Conservation (phyloP, 768 basidiomycete species). For the Boletus pseudo-olivaceus region DNA sequence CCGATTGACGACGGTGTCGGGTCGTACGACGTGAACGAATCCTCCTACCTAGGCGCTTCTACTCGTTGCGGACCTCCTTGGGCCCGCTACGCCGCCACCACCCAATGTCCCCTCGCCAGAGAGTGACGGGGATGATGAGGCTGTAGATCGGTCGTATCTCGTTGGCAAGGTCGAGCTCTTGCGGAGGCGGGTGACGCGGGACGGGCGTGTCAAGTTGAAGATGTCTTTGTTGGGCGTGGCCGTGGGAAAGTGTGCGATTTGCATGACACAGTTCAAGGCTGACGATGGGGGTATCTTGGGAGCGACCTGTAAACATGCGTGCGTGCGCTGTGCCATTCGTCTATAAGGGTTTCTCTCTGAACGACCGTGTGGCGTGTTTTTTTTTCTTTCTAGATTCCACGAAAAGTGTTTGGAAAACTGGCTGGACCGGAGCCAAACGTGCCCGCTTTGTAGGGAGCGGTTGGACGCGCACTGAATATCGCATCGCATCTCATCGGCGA, state of each 20-base stretch:
- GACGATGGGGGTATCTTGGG: constrained; percentile 55
- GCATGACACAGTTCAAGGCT: constrained; percentile 64
- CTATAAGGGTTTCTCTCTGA: background rate
- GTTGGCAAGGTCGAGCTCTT: constrained; percentile 51
- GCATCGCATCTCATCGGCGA: background rate
- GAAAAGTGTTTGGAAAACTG: constrained; percentile 60
- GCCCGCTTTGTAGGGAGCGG: constrained; percentile 60
- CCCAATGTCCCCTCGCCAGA: constrained; percentile 1
- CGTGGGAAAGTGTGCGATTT: constrained; percentile 73
- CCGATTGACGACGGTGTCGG: constrained; percentile 20
- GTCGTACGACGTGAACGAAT: constrained; percentile 20
- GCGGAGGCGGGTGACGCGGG: constrained; percentile 54
- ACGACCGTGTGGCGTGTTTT: background rate
- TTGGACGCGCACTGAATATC: constrained; percentile 30
- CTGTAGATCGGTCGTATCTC: constrained; percentile 21
- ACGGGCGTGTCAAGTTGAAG: constrained; percentile 72
- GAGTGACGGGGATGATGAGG: constrained; percentile 1
- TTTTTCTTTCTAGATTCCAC: constrained; percentile 53
- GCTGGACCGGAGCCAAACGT: constrained; percentile 57
- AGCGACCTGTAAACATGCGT: constrained; percentile 58
- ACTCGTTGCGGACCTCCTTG: constrained; percentile 59
- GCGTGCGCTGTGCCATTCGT: constrained; percentile 12
- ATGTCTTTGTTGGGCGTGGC: constrained; percentile 55
- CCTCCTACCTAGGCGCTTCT: constrained; percentile 48
- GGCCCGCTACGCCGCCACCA: constrained; percentile 39